Evolutionary conservation across 495 filamentous ascomycete species (phyloP).

Genomic region (Penicillium herquei): DNA sequence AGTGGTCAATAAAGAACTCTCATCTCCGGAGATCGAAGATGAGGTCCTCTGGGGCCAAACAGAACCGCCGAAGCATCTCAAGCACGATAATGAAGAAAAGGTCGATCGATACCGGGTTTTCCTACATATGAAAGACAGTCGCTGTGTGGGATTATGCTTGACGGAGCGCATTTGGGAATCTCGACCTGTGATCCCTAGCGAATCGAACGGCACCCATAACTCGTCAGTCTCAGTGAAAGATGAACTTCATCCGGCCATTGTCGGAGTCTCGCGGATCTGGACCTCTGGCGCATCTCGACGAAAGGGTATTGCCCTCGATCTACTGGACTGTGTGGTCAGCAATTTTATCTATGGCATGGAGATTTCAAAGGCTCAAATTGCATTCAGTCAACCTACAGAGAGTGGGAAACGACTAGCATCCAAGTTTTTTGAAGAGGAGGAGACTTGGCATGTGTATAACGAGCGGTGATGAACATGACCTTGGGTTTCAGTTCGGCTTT

Average conservation of each 20-base stretch:
- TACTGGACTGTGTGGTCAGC: conserved; percentile 61
- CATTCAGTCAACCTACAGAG: conserved; percentile 75
- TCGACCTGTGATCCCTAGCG: conserved; percentile 41
- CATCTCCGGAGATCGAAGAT: conserved; percentile 60
- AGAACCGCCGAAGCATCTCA: conserved; percentile 36
- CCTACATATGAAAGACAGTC: conserved; percentile 60
- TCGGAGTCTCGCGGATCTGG: conserved; percentile 74
- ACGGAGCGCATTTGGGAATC: conserved; percentile 64
- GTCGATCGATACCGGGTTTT: conserved; percentile 62
- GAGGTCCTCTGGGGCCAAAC: conserved; percentile 57
- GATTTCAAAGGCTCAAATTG: conserved; percentile 60
- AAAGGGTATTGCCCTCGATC: conserved; percentile 58
- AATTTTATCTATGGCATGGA: conserved; percentile 67
- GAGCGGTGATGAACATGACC: conserved; percentile 32
- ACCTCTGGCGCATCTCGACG: conserved; percentile 59
- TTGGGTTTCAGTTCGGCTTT: conserved; percentile 3
- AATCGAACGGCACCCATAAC: conserved; percentile 28
- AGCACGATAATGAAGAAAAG: conserved; percentile 33
- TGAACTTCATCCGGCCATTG: conserved; percentile 49
- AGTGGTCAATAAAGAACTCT: conserved; percentile 66
- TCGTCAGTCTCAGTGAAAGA: conserved; percentile 47
- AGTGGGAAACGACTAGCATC: conserved; percentile 62
- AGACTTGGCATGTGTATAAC: conserved; percentile 54
- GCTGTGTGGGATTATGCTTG: conserved; percentile 65
- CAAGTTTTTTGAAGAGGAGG: conserved; percentile 57